A percentile compares a stretch with the other conserved stretches of the same genome.
phyloP scores from a whole-genome alignment of 1,139 yeast genomes.

The Scheffersomyces stambukii region DNA sequence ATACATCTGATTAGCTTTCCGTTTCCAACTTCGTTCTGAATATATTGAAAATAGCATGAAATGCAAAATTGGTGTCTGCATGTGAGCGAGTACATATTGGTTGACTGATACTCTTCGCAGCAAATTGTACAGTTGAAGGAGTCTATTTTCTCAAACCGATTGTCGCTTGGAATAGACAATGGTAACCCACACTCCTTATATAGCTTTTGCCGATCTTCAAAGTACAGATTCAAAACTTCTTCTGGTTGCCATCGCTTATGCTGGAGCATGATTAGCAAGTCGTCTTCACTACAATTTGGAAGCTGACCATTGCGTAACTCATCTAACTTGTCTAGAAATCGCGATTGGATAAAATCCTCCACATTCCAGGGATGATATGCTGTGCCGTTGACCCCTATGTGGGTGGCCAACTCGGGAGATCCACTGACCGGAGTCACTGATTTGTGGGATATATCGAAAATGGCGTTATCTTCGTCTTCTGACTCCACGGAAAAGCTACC shows the following conservation, averaged over 20 bases:
- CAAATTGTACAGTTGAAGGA: slow-evolving; percentile 62
- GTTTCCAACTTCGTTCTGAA: slow-evolving; percentile 44
- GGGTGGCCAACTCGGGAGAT: slow-evolving; percentile 5
- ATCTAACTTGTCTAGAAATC: slow-evolving; percentile 16
- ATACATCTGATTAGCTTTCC: slow-evolving; percentile 70
- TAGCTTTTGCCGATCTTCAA: slow-evolving; percentile 47
- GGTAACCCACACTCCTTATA: slow-evolving; percentile 48
- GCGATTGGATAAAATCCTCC: slow-evolving; percentile 19
- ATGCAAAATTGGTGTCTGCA: slow-evolving; percentile 73
- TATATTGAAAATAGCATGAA: slow-evolving; percentile 61
- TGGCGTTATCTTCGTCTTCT: slow-evolving; percentile 8
- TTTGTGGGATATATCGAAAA: slow-evolving; percentile 1
- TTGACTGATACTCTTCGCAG: slow-evolving; percentile 48
- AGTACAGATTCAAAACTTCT: slow-evolving; percentile 61
- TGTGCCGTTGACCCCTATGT: slow-evolving; percentile 12
- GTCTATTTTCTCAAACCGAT: slow-evolving; percentile 15
- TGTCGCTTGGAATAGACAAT: slow-evolving; percentile 12
- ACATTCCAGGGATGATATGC: slow-evolving; percentile 26
- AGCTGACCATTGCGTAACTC: slow-evolving; percentile 19
- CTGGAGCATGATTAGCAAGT: slow-evolving; percentile 51
- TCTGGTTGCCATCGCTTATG: slow-evolving; percentile 73
- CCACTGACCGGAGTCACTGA: slow-evolving; percentile 8
- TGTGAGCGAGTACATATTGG: slow-evolving; percentile 47
- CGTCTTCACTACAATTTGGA: slow-evolving; percentile 35
- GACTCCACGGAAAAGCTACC: slow-evolving; percentile 11